Percentiles rank a stretch among this genome's conserved stretches.
Conservation (phyloP, 176 grass and related monocot genomes). For the Oryza punctata region DNA sequence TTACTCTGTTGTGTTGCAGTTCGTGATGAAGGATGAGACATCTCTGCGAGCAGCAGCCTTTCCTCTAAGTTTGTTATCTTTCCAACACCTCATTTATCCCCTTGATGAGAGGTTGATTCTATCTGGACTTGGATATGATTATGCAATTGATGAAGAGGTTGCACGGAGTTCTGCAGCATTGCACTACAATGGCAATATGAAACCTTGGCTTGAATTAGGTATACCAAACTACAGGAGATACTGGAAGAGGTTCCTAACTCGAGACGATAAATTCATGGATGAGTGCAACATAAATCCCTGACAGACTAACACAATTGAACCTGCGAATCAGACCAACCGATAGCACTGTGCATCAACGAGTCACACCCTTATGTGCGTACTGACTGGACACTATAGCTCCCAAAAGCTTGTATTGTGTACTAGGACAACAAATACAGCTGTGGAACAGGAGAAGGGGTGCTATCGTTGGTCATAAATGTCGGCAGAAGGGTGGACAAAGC, state of each 20-base stretch:
- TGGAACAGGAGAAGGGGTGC: slow-evolving; percentile 28
- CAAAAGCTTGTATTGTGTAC: background rate
- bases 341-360: slow-evolving; percentile 7
- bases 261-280: slow-evolving; percentile 66
- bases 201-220: slow-evolving; percentile 94
- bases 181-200: slow-evolving; percentile 96
- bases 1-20: slow-evolving; percentile 54
- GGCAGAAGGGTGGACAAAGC: background rate
- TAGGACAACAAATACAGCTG: background rate
- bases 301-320: slow-evolving; percentile 22
- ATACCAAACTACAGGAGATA: slow-evolving; percentile 74
- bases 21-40: slow-evolving; percentile 45
- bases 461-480: background rate
- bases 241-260: slow-evolving; percentile 74
- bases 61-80: slow-evolving; percentile 76
- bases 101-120: slow-evolving; percentile 57
- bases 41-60: slow-evolving; percentile 74
- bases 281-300: slow-evolving; percentile 86
- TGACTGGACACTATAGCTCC: background rate
- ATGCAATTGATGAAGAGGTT: slow-evolving; percentile 52
- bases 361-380: background rate
- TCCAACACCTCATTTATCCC: slow-evolving; percentile 80
- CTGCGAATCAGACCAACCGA: background rate
- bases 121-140: slow-evolving; percentile 79
- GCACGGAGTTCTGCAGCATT: slow-evolving; percentile 47